These are phyloP conservation scores for Lanmaoa rubissima DNA, from an alignment of 768 basidiomycete species.

Conservation along the genomic window DNA sequence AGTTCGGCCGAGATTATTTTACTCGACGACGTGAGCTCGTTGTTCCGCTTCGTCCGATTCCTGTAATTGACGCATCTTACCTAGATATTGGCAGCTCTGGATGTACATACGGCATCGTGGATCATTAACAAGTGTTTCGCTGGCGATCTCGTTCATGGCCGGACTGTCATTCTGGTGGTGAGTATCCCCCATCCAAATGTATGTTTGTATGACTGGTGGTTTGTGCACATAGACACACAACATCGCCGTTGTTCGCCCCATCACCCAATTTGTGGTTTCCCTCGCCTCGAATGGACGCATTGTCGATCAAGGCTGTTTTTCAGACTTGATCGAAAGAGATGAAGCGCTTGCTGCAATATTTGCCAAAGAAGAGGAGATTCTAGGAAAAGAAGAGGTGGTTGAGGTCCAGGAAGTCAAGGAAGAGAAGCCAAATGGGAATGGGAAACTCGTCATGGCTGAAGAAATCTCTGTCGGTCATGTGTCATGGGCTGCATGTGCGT, in stretches of 20 bases:
- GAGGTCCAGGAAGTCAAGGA: background rate
- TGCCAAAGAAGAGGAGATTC: background rate
- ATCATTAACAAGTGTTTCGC: background rate
- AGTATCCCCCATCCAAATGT: background rate
- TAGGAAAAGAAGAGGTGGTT: background rate
- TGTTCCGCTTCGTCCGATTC: too few species aligned
- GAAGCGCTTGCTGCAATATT: background rate
- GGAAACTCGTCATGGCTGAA: background rate
- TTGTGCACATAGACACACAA: background rate
- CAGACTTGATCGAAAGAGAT: background rate
- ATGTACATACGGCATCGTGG: slow-evolving; percentile 1
- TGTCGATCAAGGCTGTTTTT: background rate
- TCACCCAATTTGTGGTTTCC: background rate
- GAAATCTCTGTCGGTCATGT: background rate
- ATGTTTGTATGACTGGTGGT: too few species aligned
- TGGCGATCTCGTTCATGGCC: background rate
- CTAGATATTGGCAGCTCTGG: background rate
- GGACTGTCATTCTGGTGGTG: slow-evolving; percentile 4
- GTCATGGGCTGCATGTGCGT: slow-evolving; percentile 1
- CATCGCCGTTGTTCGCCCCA: background rate
- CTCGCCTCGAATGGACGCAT: background rate
- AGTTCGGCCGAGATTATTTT: background rate
- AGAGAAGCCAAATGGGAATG: background rate
- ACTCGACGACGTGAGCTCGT: background rate
- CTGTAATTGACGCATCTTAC: background rate